A percentile compares a stretch with the other conserved stretches of the same genome.
These are phyloP conservation scores for Ambispora gerdemannii DNA, from an alignment of 192 early-diverging fungal genomes.

Conservation along the genomic window DNA sequence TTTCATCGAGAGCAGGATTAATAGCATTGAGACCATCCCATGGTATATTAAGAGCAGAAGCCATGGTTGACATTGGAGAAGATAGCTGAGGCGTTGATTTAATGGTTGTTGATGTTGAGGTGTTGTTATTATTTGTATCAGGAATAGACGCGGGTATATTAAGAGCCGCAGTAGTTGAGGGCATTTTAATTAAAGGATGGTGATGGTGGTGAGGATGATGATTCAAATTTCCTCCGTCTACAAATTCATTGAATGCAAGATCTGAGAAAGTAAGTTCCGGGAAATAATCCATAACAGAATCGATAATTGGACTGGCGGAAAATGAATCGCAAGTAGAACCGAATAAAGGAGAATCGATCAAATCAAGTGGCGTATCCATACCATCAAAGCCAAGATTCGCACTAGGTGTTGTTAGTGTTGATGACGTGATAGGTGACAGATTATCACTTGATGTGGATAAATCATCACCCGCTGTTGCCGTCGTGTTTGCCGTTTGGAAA, in stretches of 20 bases:
- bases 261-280: background rate
- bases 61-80: background rate
- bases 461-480: too few species aligned
- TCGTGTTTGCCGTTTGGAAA: background rate
- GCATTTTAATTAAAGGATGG: background rate
- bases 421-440: background rate
- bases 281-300: background rate
- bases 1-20: background rate
- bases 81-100: too few species aligned
- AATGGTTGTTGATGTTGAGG: background rate
- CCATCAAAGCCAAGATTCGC: background rate
- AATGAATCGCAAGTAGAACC: background rate
- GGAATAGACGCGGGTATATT: background rate
- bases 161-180: background rate
- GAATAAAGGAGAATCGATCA: conserved; percentile 12
- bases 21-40: background rate
- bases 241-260: background rate
- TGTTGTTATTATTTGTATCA: background rate
- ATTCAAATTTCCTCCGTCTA: too few species aligned
- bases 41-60: conserved; percentile 9
- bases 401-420: conserved; percentile 3
- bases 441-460: background rate
- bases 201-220: too few species aligned
- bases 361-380: background rate
- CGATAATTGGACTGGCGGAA: background rate